These are phyloP conservation scores for Rehmannia glutinosa DNA, from an alignment of 257 asterid genomes.

Conservation along the genomic window DNA sequence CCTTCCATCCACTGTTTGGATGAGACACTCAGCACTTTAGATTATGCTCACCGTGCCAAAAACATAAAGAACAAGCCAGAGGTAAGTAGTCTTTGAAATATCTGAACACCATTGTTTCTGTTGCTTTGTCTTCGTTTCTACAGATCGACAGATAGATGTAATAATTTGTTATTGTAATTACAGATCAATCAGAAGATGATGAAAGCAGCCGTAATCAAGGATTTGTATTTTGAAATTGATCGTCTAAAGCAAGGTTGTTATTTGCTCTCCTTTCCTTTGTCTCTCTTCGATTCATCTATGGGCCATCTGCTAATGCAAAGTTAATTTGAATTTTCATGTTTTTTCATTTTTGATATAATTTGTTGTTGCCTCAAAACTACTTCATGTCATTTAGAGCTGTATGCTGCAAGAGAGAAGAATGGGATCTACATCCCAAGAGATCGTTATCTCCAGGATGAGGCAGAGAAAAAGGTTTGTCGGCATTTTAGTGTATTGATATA, in stretches of 20 bases:
- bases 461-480: slow-evolving; percentile 89
- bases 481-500: background rate
- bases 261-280: background rate
- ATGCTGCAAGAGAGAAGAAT: slow-evolving; percentile 98
- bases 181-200: slow-evolving; percentile 95
- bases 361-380: slow-evolving; percentile 6
- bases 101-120: background rate
- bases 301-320: slow-evolving; percentile 3
- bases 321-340: too few species aligned
- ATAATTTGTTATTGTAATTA: slow-evolving; percentile 18
- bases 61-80: slow-evolving; percentile 98
- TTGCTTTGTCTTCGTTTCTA: slow-evolving; percentile 13
- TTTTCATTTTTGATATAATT: background rate
- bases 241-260: slow-evolving; percentile 88
- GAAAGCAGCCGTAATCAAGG: slow-evolving; percentile 69
- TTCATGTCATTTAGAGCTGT: slow-evolving; percentile 62
- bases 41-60: slow-evolving; percentile 98
- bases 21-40: slow-evolving; percentile 96
- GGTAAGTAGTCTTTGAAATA: slow-evolving; percentile 39
- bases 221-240: slow-evolving; percentile 72
- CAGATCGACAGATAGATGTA: background rate
- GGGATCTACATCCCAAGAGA: slow-evolving; percentile 97
- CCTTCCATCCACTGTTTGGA: slow-evolving; percentile 89
- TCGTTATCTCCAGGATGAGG: slow-evolving; percentile 96
- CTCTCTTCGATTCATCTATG: background rate